A percentile compares a stretch with the other conserved stretches of the same genome.
phyloP scores from a whole-genome alignment of 805 yeast species.

The Groenewaldozyma tartarivorans region DNA sequence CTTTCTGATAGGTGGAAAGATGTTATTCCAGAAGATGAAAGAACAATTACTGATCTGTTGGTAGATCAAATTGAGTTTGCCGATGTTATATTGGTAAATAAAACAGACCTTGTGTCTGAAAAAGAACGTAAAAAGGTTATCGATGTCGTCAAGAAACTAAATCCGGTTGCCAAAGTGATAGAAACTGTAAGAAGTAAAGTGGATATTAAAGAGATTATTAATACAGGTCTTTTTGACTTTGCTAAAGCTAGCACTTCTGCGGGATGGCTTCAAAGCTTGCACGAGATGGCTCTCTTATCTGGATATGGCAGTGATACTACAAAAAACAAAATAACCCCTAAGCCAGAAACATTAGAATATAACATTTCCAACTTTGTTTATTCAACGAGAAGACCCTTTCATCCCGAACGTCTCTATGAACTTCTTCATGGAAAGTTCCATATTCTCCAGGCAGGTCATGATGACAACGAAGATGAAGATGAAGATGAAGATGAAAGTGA shows the following conservation, averaged over 20 bases:
- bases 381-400: constrained; percentile 35
- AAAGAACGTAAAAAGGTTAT: constrained; percentile 24
- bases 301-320: constrained; percentile 22
- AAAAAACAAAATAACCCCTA: constrained; percentile 26
- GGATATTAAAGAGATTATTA: constrained; percentile 28
- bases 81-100: constrained; percentile 36
- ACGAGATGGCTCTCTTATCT: constrained; percentile 31
- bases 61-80: constrained; percentile 41
- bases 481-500: constrained; percentile 18
- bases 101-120: constrained; percentile 26
- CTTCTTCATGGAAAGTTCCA: constrained; percentile 31
- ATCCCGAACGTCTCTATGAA: constrained; percentile 34
- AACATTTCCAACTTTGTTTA: constrained; percentile 38
- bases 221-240: constrained; percentile 32
- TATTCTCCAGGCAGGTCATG: constrained; percentile 14
- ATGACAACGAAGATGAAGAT: constrained; percentile 13
- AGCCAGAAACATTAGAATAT: constrained; percentile 39
- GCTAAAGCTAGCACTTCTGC: constrained; percentile 36
- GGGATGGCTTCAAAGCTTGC: constrained; percentile 37
- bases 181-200: constrained; percentile 32
- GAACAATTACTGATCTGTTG: constrained; percentile 37
- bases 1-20: constrained; percentile 31
- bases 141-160: constrained; percentile 29
- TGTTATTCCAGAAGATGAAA: constrained; percentile 34
- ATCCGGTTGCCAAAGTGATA: constrained; percentile 35